phyloP scores from a whole-genome alignment of 345 rosid genomes.

The Brassica napus region DNA sequence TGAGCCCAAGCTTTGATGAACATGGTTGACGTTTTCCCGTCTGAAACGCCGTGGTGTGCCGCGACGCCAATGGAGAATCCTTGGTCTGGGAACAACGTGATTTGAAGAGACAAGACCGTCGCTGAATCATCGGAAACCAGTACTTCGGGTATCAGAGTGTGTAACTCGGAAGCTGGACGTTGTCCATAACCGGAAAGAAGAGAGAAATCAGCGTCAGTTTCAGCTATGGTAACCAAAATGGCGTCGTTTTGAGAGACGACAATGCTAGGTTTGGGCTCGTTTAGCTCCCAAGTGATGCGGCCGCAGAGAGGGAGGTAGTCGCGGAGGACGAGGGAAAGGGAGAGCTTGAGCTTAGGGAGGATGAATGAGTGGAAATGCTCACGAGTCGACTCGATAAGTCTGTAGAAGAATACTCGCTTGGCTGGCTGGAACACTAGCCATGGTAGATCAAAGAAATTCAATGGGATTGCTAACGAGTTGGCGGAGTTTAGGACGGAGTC shows the following conservation, averaged over 20 bases:
- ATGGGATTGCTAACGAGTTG: conserved; percentile 25
- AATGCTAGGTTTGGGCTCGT: conserved; percentile 28
- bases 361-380: conserved; percentile 26
- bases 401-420: conserved; percentile 36
- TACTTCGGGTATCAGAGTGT: conserved; percentile 2
- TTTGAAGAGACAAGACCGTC: conserved; percentile 6
- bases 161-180: conserved; percentile 20
- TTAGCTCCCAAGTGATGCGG: conserved; percentile 26
- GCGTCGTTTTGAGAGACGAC: conserved; percentile 26
- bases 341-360: conserved; percentile 42
- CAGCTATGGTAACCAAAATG: conserved; percentile 34
- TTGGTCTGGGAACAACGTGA: conserved; percentile 28
- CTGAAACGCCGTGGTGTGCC: conserved; percentile 27
- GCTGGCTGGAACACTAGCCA: conserved; percentile 37
- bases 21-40: conserved; percentile 16
- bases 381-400: conserved; percentile 17
- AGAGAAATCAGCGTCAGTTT: conserved; percentile 26
- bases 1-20: conserved; percentile 45
- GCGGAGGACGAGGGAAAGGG: conserved; percentile 39
- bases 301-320: conserved; percentile 43
- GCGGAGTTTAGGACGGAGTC: background rate
- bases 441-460: conserved; percentile 29
- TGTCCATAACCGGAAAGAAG: conserved; percentile 10
- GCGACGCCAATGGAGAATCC: conserved; percentile 31
- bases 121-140: conserved; percentile 9